Base-by-base conservation (phyloP, 768 basidiomycete genomes). In the Psilocybe azurescens region DNA sequence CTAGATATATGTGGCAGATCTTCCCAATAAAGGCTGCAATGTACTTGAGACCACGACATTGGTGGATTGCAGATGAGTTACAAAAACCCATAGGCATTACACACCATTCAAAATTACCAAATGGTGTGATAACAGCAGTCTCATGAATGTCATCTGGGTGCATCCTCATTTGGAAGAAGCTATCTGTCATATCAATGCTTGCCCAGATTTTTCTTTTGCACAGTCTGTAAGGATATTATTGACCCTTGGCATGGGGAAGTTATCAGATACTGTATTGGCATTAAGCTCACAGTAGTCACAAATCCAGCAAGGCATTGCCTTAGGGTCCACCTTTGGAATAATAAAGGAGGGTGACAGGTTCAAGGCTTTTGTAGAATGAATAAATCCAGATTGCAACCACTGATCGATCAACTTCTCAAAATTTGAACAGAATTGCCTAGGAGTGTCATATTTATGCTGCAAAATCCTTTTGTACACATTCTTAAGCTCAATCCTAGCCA, bases 1-100 rank as follows among this genome's bases (percentile, higher is more conserved):
- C 79, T 0, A 83, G 67, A 60, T 83, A 83, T 0, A 81, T 72
- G 58, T 83, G 77, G 54, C 79, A 79, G 49, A 82, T 74, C 1
- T 69, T 67, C 0, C 82, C 80, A 29, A 85, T 65, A 49, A 0
- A 67, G 0, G 79, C 77, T 2, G 24, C 24, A 24, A 61, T 55
- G 3, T 70, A 77, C 52, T 82, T 75, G 0, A 24, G 24, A 24
- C 24, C 24, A 24, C 74, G 60, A 0, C 70, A 41, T 48, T 72
- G 69, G 13, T 72, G 75, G 55, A 30, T 77, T 10, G 71, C 66
- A 6, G 77, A 75, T 0, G 75, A 68, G 59, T 78, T 78, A 0
- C 65, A 10, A 2, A 71, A 58, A 0, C 75, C 78, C 53, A 77
- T 72, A 0, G 75, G 79, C 79, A 81, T 80, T 0, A 80, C 78